phyloP scores from a whole-genome alignment of 2,329 filamentous ascomycete species.

The Colletotrichum destructivum region DNA sequence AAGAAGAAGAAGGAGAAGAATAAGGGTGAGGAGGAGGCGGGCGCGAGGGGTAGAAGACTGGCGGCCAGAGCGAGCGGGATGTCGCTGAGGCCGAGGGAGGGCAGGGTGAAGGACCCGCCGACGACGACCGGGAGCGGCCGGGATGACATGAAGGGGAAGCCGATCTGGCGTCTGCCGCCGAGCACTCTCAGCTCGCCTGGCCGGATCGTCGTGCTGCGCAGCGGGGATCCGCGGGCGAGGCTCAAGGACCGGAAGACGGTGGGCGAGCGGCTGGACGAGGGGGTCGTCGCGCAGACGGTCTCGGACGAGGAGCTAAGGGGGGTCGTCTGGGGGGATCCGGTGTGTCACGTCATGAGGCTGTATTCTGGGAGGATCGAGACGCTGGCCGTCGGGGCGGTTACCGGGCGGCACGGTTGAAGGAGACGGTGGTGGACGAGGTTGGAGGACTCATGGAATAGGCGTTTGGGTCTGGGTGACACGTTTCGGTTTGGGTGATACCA shows the following conservation, averaged over 20 bases:
- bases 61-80: slow-evolving; percentile 20
- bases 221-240: slow-evolving; percentile 57
- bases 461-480: too few species aligned
- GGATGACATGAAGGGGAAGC: slow-evolving; percentile 48
- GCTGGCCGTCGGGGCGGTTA: slow-evolving; percentile 79
- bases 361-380: slow-evolving; percentile 81
- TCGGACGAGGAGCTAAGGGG: slow-evolving; percentile 77
- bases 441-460: not conserved
- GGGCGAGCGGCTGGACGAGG: slow-evolving; percentile 67
- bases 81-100: slow-evolving; percentile 14
- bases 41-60: slow-evolving; percentile 10
- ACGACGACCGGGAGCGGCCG: slow-evolving; percentile 44
- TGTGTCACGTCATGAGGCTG: slow-evolving; percentile 84
- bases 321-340: slow-evolving; percentile 85
- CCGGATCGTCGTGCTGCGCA: slow-evolving; percentile 76
- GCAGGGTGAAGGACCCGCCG: slow-evolving; percentile 33
- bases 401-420: slow-evolving; percentile 51
- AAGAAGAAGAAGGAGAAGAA: not conserved
- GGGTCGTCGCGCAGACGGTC: slow-evolving; percentile 78
- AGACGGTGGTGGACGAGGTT: not conserved
- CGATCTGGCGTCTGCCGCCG: slow-evolving; percentile 75
- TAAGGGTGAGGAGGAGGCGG: slow-evolving; percentile 37
- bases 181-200: slow-evolving; percentile 80
- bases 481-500: too few species aligned
- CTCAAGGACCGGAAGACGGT: slow-evolving; percentile 63